A percentile compares a stretch with the other conserved stretches of the same genome.
Conservation (phyloP, 176 grass and related monocot species). For the Avena insularis region DNA sequence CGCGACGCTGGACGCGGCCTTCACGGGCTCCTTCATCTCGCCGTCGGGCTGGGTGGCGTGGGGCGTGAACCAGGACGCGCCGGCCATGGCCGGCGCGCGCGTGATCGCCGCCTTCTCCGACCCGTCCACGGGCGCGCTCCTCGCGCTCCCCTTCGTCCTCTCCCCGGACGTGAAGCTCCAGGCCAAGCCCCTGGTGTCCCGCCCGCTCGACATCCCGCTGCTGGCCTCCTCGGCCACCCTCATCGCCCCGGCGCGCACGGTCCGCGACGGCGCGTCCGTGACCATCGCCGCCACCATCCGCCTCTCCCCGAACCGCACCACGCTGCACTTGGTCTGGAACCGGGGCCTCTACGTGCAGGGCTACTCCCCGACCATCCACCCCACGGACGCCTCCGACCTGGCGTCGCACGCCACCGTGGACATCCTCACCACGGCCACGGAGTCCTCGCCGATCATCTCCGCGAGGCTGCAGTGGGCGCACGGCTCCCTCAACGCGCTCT, state of each 20-base stretch:
- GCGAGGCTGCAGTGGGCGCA: slow-evolving; percentile 61
- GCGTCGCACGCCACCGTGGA: slow-evolving; percentile 87
- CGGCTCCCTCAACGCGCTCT: slow-evolving; percentile 68
- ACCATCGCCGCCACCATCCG: slow-evolving; percentile 73
- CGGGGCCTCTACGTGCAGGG: slow-evolving; percentile 94
- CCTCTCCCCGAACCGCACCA: slow-evolving; percentile 83
- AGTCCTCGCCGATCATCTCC: slow-evolving; percentile 48
- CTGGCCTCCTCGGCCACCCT: slow-evolving; percentile 71
- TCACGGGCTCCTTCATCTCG: slow-evolving; percentile 90
- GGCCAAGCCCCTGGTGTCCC: slow-evolving; percentile 69
- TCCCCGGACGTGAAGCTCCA: slow-evolving; percentile 84
- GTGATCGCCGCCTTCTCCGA: slow-evolving; percentile 87
- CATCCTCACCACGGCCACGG: slow-evolving; percentile 84
- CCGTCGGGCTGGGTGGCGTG: slow-evolving; percentile 97
- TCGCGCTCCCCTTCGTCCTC: slow-evolving; percentile 87
- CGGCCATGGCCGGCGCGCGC: slow-evolving; percentile 86
- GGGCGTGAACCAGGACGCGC: slow-evolving; percentile 78
- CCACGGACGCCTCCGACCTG: slow-evolving; percentile 78
- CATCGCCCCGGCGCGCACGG: slow-evolving; percentile 32
- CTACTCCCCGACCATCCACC: slow-evolving; percentile 95
- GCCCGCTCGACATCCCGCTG: slow-evolving; percentile 72
- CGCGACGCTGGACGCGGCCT: slow-evolving; percentile 87
- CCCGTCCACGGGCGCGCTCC: slow-evolving; percentile 74
- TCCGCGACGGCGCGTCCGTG: slow-evolving; percentile 70
- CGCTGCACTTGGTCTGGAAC: slow-evolving; percentile 91